phyloP scores from a whole-genome alignment of 1,284 basidiomycete species.

The Ganoderma resinaceum region DNA sequence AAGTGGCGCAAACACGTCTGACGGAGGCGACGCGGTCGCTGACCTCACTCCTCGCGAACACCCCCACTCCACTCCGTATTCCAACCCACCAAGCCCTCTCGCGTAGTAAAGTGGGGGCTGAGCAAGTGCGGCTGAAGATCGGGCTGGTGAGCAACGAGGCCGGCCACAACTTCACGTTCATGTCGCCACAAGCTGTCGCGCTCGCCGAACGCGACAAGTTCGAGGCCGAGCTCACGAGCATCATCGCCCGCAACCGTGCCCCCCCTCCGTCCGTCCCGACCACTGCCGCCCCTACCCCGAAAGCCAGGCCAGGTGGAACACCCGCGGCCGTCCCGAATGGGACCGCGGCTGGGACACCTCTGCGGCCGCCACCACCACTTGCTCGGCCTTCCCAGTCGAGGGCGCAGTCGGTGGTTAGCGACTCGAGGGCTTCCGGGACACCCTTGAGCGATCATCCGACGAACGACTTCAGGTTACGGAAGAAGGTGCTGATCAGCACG shows the following conservation, averaged over 20 bases:
- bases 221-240: slow-evolving; percentile 76
- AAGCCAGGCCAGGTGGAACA: slow-evolving; percentile 19
- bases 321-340: slow-evolving; percentile 33
- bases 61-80: neutral
- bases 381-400: slow-evolving; percentile 55
- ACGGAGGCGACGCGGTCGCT: slow-evolving; percentile 17
- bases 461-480: slow-evolving; percentile 74
- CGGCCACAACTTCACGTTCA: slow-evolving; percentile 85
- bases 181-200: slow-evolving; percentile 64
- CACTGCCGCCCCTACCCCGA: slow-evolving; percentile 1
- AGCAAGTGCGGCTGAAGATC: slow-evolving; percentile 79
- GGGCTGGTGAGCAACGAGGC: slow-evolving; percentile 67
- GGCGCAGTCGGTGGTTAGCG: slow-evolving; percentile 66
- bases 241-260: slow-evolving; percentile 72
- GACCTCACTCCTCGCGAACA: slow-evolving; percentile 1
- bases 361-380: slow-evolving; percentile 31
- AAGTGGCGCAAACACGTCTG: slow-evolving; percentile 42
- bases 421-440: slow-evolving; percentile 61
- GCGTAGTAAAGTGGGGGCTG: slow-evolving; percentile 81
- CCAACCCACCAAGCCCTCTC: slow-evolving; percentile 38
- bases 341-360: slow-evolving; percentile 34
- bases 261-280: slow-evolving; percentile 1
- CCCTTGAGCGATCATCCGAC: slow-evolving; percentile 60
- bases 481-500: slow-evolving; percentile 80
- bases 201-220: slow-evolving; percentile 77